These are phyloP conservation scores for Mallotus japonicus DNA, from an alignment of 441 rosid species.

Conservation along the genomic window DNA sequence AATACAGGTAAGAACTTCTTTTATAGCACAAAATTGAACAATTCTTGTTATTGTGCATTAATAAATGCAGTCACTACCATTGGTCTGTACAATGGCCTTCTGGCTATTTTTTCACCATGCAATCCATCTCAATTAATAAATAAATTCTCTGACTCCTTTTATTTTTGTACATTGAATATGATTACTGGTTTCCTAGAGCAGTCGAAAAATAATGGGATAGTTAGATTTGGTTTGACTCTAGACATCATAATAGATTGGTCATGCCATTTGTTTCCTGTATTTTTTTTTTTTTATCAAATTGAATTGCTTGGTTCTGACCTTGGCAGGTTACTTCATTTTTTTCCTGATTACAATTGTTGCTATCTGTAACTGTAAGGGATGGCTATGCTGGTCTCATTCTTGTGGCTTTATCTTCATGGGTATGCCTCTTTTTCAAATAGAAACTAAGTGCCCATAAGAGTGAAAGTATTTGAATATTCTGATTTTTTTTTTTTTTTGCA, in stretches of 20 bases:
- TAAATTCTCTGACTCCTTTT: neutral
- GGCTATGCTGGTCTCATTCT: conserved; percentile 70
- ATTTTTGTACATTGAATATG: neutral
- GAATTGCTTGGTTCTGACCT: neutral
- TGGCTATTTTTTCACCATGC: neutral
- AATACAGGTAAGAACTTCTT: conserved; percentile 45
- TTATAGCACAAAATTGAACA: conserved; percentile 7
- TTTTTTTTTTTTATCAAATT: neutral
- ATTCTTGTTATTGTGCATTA: neutral
- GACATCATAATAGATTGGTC: neutral
- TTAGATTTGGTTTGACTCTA: neutral
- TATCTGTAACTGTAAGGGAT: conserved; percentile 43
- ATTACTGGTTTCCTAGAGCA: neutral
- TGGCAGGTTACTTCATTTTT: conserved; percentile 62
- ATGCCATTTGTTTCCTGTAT: neutral
- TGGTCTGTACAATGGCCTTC: neutral
- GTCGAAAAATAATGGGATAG: neutral
- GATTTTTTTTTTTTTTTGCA: conserved; percentile 16
- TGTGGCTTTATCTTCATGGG: conserved; percentile 79
- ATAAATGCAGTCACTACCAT: neutral
- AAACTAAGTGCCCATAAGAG: conserved; percentile 4
- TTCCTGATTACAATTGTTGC: conserved; percentile 54
- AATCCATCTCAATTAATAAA: neutral
- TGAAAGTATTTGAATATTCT: neutral
- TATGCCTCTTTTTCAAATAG: conserved; percentile 29